Evolutionary conservation across 1,139 yeast genomes (phyloP), one percentile per base, ranked within the genome.

Genomic region (Candida gigantensis): DNA sequence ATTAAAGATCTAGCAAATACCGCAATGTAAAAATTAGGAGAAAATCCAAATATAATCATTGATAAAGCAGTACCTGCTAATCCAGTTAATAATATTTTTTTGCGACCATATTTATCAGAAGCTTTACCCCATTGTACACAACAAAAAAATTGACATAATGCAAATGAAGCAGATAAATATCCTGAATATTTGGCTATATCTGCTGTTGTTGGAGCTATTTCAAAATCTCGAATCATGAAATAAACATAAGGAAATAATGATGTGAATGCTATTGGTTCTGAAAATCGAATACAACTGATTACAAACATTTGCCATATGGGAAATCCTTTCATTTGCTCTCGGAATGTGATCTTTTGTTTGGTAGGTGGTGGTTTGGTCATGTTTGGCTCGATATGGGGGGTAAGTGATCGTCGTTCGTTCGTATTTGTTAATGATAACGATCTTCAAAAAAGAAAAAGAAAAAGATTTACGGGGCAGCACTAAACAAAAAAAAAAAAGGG

Each of bases 211-310:
- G 62, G 56, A n/a, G 68, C 68, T 11, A 65, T 51, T 4, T 54
- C 51, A 41, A 65, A 65, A 41, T 65, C 72, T 32, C 68, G 44
- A 30, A 65, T 62, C 72, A 65, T 65, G 46, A 63, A 65, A 46
- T 62, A 65, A 5, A 65, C 55, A 39, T 64, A 65, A 5, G 72
- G 70, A 37, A 65, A 65, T 14, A 65, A 46, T n/a, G 70, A 64
- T 8, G 71, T 60, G 49, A 65, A 65, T 13, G 67, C 63, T 13
- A 65, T 50, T 3, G 72, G 72, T 42, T 65, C 71, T 10, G 66
- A 51, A 38, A 65, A 59, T 28, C 72, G 53, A 30, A 65, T 53
- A 14, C 62, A 39, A 35, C 65, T 52, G 10, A 65, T 49, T 29
- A 65, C 59, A 4, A 51, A 32, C 58, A 65, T 61, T 42, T 65